Evolutionary conservation across 2,329 filamentous ascomycete species (phyloP).

Genomic region (Arthrobotrys sphaeroides): DNA sequence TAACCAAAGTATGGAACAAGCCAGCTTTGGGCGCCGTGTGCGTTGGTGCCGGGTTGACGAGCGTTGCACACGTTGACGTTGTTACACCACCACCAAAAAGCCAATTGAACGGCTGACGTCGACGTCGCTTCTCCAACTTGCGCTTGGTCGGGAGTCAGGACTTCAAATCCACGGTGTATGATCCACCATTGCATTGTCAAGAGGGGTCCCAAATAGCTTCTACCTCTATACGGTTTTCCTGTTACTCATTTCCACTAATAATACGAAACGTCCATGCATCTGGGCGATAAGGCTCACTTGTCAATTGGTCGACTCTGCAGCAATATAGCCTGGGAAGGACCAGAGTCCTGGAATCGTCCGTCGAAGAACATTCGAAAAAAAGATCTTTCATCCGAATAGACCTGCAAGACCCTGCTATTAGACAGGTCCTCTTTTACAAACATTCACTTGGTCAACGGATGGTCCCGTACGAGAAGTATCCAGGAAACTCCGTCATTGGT

Average conservation of each 20-base stretch:
- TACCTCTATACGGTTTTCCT: slow-evolving; percentile 9
- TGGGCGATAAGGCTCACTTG: slow-evolving; percentile 34
- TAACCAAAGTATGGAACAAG: too few relatives aligned
- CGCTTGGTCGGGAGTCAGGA: not conserved
- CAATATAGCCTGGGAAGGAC: slow-evolving; percentile 15
- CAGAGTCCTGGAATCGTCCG: slow-evolving; percentile 22
- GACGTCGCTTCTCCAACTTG: not conserved
- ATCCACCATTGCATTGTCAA: not conserved
- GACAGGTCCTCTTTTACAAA: not conserved
- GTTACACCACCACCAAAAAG: slow-evolving; percentile 6
- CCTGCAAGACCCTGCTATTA: slow-evolving; percentile 19
- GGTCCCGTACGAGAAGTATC: slow-evolving; percentile 25
- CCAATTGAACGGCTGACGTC: not conserved
- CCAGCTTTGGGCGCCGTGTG: not conserved
- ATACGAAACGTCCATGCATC: slow-evolving; percentile 39
- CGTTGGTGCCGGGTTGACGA: not conserved
- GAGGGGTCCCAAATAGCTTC: not conserved
- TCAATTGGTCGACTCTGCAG: slow-evolving; percentile 47
- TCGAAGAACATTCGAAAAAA: slow-evolving; percentile 13
- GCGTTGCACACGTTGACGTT: not conserved
- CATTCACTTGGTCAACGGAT: slow-evolving; percentile 10
- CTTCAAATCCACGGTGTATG: not conserved
- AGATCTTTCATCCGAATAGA: slow-evolving; percentile 36
- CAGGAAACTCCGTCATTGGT: slow-evolving; percentile 8
- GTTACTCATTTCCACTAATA: slow-evolving; percentile 51